These are phyloP conservation scores for Hyphodiscus hymeniophilus DNA, from an alignment of 495 filamentous ascomycete genomes.

Conservation along the genomic window DNA sequence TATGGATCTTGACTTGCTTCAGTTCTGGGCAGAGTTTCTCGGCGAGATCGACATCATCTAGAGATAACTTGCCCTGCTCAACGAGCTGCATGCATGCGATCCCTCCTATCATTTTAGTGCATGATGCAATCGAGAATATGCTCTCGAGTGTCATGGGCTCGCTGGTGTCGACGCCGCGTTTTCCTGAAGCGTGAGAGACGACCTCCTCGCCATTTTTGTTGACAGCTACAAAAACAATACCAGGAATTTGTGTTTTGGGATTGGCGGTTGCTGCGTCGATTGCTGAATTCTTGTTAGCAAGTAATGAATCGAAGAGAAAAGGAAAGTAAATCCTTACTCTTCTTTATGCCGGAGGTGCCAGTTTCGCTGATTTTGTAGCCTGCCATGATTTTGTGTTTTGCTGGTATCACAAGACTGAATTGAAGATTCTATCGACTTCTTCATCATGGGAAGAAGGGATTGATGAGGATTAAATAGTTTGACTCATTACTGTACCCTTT, in stretches of 20 bases:
- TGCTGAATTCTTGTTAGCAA: background rate
- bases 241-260: conserved; percentile 32
- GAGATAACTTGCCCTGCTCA: conserved; percentile 41
- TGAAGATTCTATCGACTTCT: too few relatives aligned
- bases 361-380: background rate
- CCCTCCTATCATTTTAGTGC: conserved; percentile 46
- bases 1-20: conserved; percentile 38
- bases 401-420: too few relatives aligned
- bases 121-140: conserved; percentile 53
- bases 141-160: conserved; percentile 43
- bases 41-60: conserved; percentile 43
- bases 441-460: too few relatives aligned
- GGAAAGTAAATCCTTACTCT: background rate
- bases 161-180: conserved; percentile 27
- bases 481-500: too few relatives aligned
- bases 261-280: conserved; percentile 34
- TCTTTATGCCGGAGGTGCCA: background rate
- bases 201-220: conserved; percentile 39
- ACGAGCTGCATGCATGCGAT: conserved; percentile 56
- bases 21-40: conserved; percentile 45
- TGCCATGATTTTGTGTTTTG: background rate
- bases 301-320: background rate
- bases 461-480: too few relatives aligned
- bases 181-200: conserved; percentile 40
- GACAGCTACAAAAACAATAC: conserved; percentile 38